phyloP scores from a whole-genome alignment of 2,329 filamentous ascomycete species.

The Trichoderma koningii region DNA sequence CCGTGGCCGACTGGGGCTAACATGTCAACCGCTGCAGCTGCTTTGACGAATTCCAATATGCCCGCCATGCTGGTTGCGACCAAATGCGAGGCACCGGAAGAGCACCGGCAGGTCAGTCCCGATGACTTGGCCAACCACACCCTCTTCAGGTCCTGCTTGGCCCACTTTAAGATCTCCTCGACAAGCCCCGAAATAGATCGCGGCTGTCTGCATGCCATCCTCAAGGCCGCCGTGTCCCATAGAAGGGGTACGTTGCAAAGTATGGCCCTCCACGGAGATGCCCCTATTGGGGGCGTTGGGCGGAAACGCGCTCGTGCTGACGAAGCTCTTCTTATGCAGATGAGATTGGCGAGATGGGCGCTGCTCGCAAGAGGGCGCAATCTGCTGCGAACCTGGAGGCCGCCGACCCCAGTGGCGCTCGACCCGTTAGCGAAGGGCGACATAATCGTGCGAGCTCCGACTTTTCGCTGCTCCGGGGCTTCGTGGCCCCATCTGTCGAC shows the following conservation, averaged over 20 bases:
- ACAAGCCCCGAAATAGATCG: constrained; percentile 71
- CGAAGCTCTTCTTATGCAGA: constrained; percentile 32
- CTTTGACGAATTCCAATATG: constrained; percentile 69
- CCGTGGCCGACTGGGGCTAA: constrained; percentile 8
- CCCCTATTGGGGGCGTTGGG: not conserved
- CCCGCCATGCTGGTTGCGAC: constrained; percentile 82
- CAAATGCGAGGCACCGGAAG: constrained; percentile 81
- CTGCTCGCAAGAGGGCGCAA: constrained; percentile 57
- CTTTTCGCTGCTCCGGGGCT: constrained; percentile 60
- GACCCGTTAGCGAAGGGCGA: constrained; percentile 63
- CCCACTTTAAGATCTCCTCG: constrained; percentile 72
- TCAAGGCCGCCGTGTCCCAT: constrained; percentile 68
- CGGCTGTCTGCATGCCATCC: constrained; percentile 72
- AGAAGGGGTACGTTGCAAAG: constrained; percentile 63
- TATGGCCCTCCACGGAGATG: not conserved
- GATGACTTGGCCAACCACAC: constrained; percentile 62
- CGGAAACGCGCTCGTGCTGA: constrained; percentile 6
- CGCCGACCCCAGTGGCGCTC: constrained; percentile 51
- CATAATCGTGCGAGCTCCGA: constrained; percentile 73
- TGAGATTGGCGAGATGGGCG: constrained; percentile 46
- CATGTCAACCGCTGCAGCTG: constrained; percentile 54
- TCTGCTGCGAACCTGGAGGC: constrained; percentile 64
- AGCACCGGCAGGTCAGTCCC: constrained; percentile 70
- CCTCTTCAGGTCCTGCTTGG: constrained; percentile 68
- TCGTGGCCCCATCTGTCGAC: constrained; percentile 52